phyloP scores from a whole-genome alignment of 23 red algal genomes.

The Cyanidium caldarium region DNA sequence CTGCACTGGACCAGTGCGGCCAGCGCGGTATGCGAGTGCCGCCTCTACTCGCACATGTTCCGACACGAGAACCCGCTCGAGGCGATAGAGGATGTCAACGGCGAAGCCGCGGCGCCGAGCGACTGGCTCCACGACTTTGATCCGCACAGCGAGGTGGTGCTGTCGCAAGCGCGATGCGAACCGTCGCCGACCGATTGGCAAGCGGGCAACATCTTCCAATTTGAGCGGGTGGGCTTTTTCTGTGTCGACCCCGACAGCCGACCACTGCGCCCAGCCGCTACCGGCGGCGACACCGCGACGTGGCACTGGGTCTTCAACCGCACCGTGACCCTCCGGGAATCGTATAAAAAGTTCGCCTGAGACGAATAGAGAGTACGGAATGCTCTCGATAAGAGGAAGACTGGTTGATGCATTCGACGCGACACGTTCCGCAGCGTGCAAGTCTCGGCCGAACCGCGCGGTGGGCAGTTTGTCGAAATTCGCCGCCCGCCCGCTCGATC shows the following conservation, averaged over 20 bases:
- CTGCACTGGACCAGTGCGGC: constrained; percentile 75
- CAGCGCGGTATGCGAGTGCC: constrained; percentile 33
- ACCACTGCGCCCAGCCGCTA: too few relatives aligned
- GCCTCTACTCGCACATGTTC: constrained; percentile 65
- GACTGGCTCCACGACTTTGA: constrained; percentile 82
- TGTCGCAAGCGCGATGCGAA: constrained; percentile 44
- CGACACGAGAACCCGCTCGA: constrained; percentile 39
- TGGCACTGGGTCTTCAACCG: not conserved
- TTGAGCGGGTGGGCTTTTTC: constrained; percentile 92
- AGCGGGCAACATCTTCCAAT: constrained; percentile 59
- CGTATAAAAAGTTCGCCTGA: not conserved
- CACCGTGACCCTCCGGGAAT: not conserved
- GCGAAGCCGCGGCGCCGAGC: constrained; percentile 13
- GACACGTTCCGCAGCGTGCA: too few relatives aligned
- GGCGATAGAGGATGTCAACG: not conserved
- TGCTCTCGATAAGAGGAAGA: too few relatives aligned
- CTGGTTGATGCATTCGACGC: too few relatives aligned
- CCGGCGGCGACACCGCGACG: not conserved
- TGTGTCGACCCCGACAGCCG: constrained; percentile 33
- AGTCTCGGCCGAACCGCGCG: too few relatives aligned
- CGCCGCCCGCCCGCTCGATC: too few relatives aligned
- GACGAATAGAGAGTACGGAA: too few relatives aligned
- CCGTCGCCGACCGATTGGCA: not conserved
- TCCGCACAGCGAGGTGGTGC: constrained; percentile 37
- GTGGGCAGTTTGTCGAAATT: too few relatives aligned